Evolutionary conservation across 202 grass and related monocot species (phyloP).

Genomic region (Hordeum pubiflorum): DNA sequence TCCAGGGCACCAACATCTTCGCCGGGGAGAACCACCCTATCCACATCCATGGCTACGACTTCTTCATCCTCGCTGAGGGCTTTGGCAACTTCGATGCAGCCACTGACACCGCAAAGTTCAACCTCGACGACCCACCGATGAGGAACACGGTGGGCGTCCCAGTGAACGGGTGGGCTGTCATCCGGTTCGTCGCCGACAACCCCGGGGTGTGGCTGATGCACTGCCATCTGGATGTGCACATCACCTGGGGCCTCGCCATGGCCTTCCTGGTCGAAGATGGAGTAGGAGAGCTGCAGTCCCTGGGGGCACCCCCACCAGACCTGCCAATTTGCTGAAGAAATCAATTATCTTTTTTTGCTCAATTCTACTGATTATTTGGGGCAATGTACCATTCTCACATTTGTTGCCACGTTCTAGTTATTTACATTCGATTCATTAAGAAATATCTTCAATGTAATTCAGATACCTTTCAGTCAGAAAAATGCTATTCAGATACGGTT

Average conservation of each 20-base stretch:
- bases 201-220: constrained; percentile 90
- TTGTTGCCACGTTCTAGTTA: constrained; percentile 9
- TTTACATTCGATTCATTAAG: constrained; percentile 27
- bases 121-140: constrained; percentile 75
- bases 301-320: constrained; percentile 61
- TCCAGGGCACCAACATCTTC: constrained; percentile 83
- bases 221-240: constrained; percentile 81
- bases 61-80: constrained; percentile 66
- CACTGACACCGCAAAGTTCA: constrained; percentile 50
- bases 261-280: constrained; percentile 76
- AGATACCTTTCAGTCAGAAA: no score
- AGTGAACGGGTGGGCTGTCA: constrained; percentile 80
- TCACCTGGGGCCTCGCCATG: constrained; percentile 93
- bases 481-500: constrained; percentile 1
- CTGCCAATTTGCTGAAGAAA: constrained; percentile 58
- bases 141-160: constrained; percentile 85
- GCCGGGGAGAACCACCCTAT: constrained; percentile 85
- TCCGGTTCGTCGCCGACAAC: constrained; percentile 73
- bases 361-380: neutral
- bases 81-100: constrained; percentile 65
- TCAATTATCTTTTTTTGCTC: neutral
- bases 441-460: neutral
- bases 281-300: constrained; percentile 50
- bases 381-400: constrained; percentile 2
- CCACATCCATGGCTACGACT: constrained; percentile 85